Conservation (phyloP, 441 rosid species). For the Gossypium lobatum region DNA sequence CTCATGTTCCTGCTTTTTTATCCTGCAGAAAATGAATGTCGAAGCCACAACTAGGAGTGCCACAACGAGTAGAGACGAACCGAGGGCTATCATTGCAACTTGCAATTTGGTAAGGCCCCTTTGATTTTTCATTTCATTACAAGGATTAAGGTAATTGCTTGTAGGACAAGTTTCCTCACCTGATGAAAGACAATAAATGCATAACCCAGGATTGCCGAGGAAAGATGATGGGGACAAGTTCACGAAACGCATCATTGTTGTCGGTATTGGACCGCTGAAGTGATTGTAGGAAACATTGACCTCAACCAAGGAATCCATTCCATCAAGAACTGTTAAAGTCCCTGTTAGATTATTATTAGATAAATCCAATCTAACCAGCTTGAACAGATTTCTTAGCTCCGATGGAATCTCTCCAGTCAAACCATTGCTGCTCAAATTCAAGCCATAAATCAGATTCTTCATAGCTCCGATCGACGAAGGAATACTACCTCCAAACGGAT, state of each 20-base stretch:
- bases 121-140: slow-evolving; percentile 22
- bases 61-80: slow-evolving; percentile 26
- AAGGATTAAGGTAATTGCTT: slow-evolving; percentile 31
- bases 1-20: slow-evolving; percentile 26
- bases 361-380: slow-evolving; percentile 49
- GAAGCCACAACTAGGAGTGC: slow-evolving; percentile 35
- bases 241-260: slow-evolving; percentile 27
- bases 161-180: slow-evolving; percentile 20
- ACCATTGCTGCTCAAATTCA: slow-evolving; percentile 60
- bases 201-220: slow-evolving; percentile 50
- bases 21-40: slow-evolving; percentile 22
- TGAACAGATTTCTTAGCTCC: slow-evolving; percentile 32
- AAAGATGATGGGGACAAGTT: slow-evolving; percentile 47
- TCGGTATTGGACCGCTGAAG: slow-evolving; percentile 71
- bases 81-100: slow-evolving; percentile 36
- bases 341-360: slow-evolving; percentile 69
- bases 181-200: slow-evolving; percentile 36
- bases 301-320: slow-evolving; percentile 31
- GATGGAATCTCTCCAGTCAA: slow-evolving; percentile 56
- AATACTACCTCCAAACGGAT: slow-evolving; percentile 58
- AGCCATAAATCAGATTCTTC: slow-evolving; percentile 36
- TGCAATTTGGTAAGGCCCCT: slow-evolving; percentile 30
- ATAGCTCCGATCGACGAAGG: slow-evolving; percentile 52
- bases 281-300: slow-evolving; percentile 56
- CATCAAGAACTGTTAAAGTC: slow-evolving; percentile 33